Evolutionary conservation across 805 yeast species (phyloP), one percentile per base, ranked within the genome.

Genomic region (Candida quercuum): DNA sequence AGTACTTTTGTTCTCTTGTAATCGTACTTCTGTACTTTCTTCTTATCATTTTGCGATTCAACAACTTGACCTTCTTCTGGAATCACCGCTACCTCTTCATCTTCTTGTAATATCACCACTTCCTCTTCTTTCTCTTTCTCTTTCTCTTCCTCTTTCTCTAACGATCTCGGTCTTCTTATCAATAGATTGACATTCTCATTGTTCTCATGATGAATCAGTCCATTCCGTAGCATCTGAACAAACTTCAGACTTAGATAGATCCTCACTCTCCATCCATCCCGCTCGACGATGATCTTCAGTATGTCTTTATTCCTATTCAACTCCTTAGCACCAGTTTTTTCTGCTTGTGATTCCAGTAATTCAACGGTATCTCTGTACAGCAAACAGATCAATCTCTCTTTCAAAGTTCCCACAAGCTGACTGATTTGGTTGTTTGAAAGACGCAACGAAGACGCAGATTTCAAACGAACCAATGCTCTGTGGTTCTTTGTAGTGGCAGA

Each of bases 381-480:
- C 4, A 48, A 3, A 6, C 38, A 24, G 3, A 43, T 19, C 6
- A 53, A 14, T 3, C 45, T 40, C 0, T 45, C 45, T 26, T 45
- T 47, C 14, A 53, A 26, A 1, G 40, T 40, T 3, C 11, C 21
- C 6, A 47, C 34, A 3, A 53, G 39, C 10, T 42, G 39, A 5
- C 28, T 9, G 4, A 52, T 30, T 35, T 53, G 56, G 6, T 38
- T 26, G 29, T 53, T 52, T 6, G 53, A 50, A 9, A 53, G 35
- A 26, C 47, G 38, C 0, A 52, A 37, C 13, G 42, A 25, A 1
- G 42, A 16, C n/a, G 47, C 39, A 10, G 43, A 40, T 16, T 35
- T 29, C 15, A 48, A 33, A 2, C 49, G 25, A 2, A 51, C 47
- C 9, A 51, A 16, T 0, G 52, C 50, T 18, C 40, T 35, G 19